A percentile compares a stretch with the other conserved stretches of the same genome.
Evolutionary conservation across 225 moss, liverwort and hornwort genomes (phyloP).

Genomic region (Sphagnum contortum): DNA sequence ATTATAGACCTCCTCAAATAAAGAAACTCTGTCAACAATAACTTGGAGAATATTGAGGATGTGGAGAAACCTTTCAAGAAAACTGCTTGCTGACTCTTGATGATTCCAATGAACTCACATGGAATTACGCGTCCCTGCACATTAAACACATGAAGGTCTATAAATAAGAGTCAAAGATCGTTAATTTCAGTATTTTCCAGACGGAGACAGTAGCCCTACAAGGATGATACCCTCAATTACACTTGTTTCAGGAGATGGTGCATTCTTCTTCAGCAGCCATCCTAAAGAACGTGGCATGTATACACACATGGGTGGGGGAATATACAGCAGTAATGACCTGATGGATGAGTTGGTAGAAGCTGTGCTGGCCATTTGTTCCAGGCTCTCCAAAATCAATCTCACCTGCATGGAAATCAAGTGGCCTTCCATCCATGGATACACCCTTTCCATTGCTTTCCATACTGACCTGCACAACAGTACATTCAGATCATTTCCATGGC

Average conservation of each 20-base stretch:
- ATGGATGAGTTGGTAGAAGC: conserved; percentile 98
- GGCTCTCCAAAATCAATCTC: conserved; percentile 99
- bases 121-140: conserved; percentile 80
- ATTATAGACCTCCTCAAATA: no score
- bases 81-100: conserved; percentile 90
- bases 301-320: no score
- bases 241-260: no score
- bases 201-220: no score
- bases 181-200: no score
- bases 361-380: conserved; percentile 96
- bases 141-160: background rate
- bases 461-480: conserved; percentile 49
- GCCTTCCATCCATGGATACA: conserved; percentile 75
- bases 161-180: no score
- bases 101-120: conserved; percentile 91
- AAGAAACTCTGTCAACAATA: background rate
- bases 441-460: conserved; percentile 99
- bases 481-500: no score
- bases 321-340: conserved; percentile 30
- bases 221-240: no score
- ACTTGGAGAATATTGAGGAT: background rate
- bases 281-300: no score
- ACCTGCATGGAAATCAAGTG: conserved; percentile 58
- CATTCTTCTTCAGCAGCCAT: no score
- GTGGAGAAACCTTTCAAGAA: conserved; percentile 46